Conservation (phyloP, 1,284 basidiomycete genomes). For the Hymenochaete sp. region DNA sequence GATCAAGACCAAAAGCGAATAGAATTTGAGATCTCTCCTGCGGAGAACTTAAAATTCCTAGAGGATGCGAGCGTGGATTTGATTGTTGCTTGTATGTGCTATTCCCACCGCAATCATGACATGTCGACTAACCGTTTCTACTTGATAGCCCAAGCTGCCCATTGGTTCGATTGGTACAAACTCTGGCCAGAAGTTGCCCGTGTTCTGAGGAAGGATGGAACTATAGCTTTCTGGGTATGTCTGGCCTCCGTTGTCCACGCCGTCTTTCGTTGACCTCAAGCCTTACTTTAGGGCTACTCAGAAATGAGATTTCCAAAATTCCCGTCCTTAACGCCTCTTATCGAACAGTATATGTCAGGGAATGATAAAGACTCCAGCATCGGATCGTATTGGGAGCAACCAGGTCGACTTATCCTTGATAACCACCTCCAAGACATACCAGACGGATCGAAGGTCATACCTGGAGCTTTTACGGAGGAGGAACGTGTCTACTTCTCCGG, state of each 20-base stretch:
- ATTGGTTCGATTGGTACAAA: constrained; percentile 77
- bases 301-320: constrained; percentile 63
- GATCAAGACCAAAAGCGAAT: constrained; percentile 22
- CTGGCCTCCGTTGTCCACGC: not conserved
- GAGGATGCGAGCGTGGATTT: constrained; percentile 60
- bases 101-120: too few relatives aligned
- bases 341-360: constrained; percentile 55
- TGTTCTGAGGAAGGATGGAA: constrained; percentile 59
- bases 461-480: constrained; percentile 32
- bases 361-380: constrained; percentile 44
- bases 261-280: not conserved
- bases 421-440: constrained; percentile 63
- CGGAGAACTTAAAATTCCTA: constrained; percentile 50
- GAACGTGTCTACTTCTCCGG: constrained; percentile 51
- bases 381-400: constrained; percentile 74
- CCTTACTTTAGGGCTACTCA: constrained; percentile 54
- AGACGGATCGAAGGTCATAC: constrained; percentile 37
- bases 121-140: too few relatives aligned
- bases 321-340: constrained; percentile 49
- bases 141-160: constrained; percentile 64
- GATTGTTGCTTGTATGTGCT: constrained; percentile 52
- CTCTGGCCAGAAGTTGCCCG: constrained; percentile 66
- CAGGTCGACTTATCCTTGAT: constrained; percentile 71
- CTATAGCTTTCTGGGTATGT: constrained; percentile 71
- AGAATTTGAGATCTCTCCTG: constrained; percentile 42